These are phyloP conservation scores for Chaetomiaceae sp. DNA, from an alignment of 2,329 filamentous ascomycete genomes.

Conservation along the genomic window DNA sequence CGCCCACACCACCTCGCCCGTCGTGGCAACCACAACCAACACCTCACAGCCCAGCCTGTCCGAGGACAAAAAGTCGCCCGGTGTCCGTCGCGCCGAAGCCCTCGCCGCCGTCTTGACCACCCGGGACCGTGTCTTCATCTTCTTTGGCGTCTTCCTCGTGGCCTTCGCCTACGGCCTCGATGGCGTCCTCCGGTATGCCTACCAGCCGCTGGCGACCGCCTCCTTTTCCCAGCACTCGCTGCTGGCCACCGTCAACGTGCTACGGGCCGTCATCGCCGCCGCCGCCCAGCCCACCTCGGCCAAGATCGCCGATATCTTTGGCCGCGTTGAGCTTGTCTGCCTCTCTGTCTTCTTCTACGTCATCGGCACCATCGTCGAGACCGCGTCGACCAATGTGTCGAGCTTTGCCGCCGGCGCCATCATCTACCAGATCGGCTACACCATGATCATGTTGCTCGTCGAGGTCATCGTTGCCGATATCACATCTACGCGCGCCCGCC, in stretches of 20 bases:
- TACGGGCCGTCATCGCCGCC: conserved; percentile 55
- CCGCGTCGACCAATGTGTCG: conserved; percentile 43
- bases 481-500: conserved; percentile 56
- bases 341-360: conserved; percentile 59
- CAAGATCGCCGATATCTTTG: conserved; percentile 60
- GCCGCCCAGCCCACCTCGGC: conserved; percentile 53
- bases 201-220: conserved; percentile 51
- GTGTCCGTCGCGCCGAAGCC: conserved; percentile 56
- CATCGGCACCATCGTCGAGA: conserved; percentile 52
- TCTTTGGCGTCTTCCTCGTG: conserved; percentile 57
- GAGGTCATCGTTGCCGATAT: conserved; percentile 62
- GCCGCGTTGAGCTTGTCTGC: conserved; percentile 53
- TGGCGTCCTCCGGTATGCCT: conserved; percentile 50
- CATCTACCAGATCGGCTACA: conserved; percentile 61
- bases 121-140: conserved; percentile 51
- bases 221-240: conserved; percentile 49
- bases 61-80: conserved; percentile 38
- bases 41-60: background rate
- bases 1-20: background rate
- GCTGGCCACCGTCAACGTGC: conserved; percentile 52
- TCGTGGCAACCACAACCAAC: background rate
- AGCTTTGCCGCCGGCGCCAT: conserved; percentile 54
- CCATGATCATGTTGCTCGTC: conserved; percentile 54
- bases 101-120: conserved; percentile 48
- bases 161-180: conserved; percentile 61